These are phyloP conservation scores for Orbilia quercus DNA, from an alignment of 2,329 filamentous ascomycete species.

Conservation along the genomic window DNA sequence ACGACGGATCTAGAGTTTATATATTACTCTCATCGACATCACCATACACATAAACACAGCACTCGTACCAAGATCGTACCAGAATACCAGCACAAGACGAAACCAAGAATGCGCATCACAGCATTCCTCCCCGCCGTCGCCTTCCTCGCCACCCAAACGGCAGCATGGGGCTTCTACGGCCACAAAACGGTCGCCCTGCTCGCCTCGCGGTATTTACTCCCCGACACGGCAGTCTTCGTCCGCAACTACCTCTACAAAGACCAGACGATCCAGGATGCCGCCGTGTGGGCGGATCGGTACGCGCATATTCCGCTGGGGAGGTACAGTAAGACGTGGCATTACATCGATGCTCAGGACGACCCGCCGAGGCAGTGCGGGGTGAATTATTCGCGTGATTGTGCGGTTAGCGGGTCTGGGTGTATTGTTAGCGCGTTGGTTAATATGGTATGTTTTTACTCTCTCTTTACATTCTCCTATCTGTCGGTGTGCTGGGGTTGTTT, in stretches of 20 bases:
- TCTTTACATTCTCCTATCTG: slow-evolving; percentile 61
- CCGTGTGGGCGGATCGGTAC: slow-evolving; percentile 75
- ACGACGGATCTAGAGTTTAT: background rate
- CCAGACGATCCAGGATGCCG: slow-evolving; percentile 73
- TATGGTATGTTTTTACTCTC: slow-evolving; percentile 55
- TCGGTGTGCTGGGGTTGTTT: no score
- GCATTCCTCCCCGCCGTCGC: slow-evolving; percentile 1
- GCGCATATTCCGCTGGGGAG: slow-evolving; percentile 73
- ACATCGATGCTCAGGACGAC: slow-evolving; percentile 75
- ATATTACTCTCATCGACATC: no score
- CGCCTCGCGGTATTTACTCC: slow-evolving; percentile 71
- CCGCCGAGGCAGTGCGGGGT: slow-evolving; percentile 71
- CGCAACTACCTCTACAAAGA: slow-evolving; percentile 69
- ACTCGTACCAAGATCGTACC: no score
- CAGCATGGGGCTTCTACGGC: slow-evolving; percentile 65
- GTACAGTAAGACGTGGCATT: slow-evolving; percentile 74
- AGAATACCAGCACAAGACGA: background rate
- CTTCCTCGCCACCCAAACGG: background rate
- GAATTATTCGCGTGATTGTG: slow-evolving; percentile 71
- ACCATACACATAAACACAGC: no score
- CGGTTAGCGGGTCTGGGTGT: slow-evolving; percentile 68
- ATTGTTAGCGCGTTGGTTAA: slow-evolving; percentile 68
- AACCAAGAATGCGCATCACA: slow-evolving; percentile 21
- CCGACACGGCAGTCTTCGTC: slow-evolving; percentile 70
- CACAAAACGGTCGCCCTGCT: slow-evolving; percentile 75